Evolutionary conservation across 2,329 filamentous ascomycete species (phyloP).

Genomic region (Akanthomyces uredinophilus): DNA sequence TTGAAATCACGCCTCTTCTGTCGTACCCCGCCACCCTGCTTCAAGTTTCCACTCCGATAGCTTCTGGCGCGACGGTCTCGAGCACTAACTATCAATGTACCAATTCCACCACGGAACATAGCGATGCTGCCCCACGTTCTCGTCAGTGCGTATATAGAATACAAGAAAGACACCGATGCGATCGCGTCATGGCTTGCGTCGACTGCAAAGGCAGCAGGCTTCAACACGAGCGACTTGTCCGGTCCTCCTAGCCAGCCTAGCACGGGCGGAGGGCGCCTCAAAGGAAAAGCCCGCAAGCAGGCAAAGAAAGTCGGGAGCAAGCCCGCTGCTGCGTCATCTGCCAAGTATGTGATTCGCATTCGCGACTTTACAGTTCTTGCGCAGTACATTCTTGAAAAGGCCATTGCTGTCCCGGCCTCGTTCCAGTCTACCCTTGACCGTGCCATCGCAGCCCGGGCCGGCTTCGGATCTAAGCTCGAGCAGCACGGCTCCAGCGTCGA

Average conservation of each 20-base stretch:
- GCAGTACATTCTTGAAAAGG: slow-evolving; percentile 14
- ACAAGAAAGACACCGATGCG: slow-evolving; percentile 20
- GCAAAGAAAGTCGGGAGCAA: background rate
- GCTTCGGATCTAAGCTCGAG: slow-evolving; percentile 15
- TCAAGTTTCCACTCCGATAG: background rate
- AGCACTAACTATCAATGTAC: background rate
- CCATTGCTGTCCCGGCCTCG: slow-evolving; percentile 14
- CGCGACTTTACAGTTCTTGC: slow-evolving; percentile 19
- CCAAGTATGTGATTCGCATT: slow-evolving; percentile 16
- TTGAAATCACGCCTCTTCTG: too few species aligned
- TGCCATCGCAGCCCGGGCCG: slow-evolving; percentile 17
- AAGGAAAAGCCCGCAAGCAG: background rate
- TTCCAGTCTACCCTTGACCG: slow-evolving; percentile 18
- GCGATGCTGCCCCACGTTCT: slow-evolving; percentile 14
- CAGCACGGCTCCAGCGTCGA: background rate
- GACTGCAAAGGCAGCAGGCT: slow-evolving; percentile 19
- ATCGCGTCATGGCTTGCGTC: slow-evolving; percentile 19
- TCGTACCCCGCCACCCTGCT: background rate
- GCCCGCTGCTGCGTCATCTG: background rate
- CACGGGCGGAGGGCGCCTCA: background rate
- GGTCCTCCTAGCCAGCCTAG: background rate
- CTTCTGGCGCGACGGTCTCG: background rate
- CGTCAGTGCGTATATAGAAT: slow-evolving; percentile 17
- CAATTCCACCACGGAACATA: background rate
- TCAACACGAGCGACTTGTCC: background rate